A percentile compares a stretch with the other conserved stretches of the same genome.
Evolutionary conservation across 2,329 filamentous ascomycete species (phyloP).

Genomic region (Piedraia hortae): DNA sequence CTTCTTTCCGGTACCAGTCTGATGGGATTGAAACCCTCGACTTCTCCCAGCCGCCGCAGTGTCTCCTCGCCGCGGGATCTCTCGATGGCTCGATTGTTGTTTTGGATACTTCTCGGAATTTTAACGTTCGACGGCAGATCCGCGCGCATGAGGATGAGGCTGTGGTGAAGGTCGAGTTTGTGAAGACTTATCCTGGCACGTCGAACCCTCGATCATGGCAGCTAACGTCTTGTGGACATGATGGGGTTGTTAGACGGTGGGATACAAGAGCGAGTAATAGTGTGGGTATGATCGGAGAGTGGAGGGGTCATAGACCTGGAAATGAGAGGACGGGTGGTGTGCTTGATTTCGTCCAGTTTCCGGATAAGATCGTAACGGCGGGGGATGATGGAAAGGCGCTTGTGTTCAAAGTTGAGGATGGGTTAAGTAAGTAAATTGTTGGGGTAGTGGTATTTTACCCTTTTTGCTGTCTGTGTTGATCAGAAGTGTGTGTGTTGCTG

Average conservation of each 20-base stretch:
- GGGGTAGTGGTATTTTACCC: no score
- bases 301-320: constrained; percentile 66
- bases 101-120: constrained; percentile 64
- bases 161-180: constrained; percentile 81
- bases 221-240: constrained; percentile 70
- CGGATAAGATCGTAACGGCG: constrained; percentile 54
- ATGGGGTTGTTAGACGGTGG: constrained; percentile 76
- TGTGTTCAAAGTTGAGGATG: no score
- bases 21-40: constrained; percentile 54
- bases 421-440: no score
- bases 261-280: constrained; percentile 44
- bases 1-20: constrained; percentile 40
- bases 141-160: constrained; percentile 64
- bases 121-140: constrained; percentile 63
- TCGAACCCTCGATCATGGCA: constrained; percentile 25
- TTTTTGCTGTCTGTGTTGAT: no score
- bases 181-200: constrained; percentile 20
- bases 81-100: constrained; percentile 49
- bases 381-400: constrained; percentile 57
- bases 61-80: constrained; percentile 32
- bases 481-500: no score
- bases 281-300: constrained; percentile 53
- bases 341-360: constrained; percentile 63
- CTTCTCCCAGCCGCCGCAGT: constrained; percentile 32
- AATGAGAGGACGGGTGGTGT: constrained; percentile 75